Evolutionary conservation across 495 filamentous ascomycete species (phyloP).

Genomic region (Trichoderma erinaceum): DNA sequence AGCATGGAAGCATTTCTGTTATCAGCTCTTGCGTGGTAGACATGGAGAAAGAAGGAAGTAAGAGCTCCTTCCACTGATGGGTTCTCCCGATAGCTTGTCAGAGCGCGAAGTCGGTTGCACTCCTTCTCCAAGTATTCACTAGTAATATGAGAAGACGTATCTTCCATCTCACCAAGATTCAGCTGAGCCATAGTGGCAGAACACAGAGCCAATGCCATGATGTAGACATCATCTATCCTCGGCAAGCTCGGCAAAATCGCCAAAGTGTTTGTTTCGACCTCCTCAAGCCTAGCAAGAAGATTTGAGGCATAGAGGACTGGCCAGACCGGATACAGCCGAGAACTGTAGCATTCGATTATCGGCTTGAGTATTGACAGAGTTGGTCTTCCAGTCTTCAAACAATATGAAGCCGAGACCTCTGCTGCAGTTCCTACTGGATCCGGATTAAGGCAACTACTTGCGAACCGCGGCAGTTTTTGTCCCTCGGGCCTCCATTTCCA

Average conservation of each 20-base stretch:
- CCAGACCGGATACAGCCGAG: constrained; percentile 5
- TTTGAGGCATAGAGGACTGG: neutral
- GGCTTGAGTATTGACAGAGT: neutral
- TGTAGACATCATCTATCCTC: neutral
- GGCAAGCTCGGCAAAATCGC: too few species aligned
- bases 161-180: neutral
- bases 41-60: constrained; percentile 10
- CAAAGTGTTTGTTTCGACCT: neutral
- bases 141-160: neutral
- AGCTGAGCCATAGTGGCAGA: constrained; percentile 1
- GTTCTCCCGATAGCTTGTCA: neutral
- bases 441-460: neutral
- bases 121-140: neutral
- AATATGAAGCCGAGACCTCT: neutral
- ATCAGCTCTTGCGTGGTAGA: neutral
- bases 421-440: neutral
- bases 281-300: neutral
- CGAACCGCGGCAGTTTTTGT: neutral
- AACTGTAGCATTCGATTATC: neutral
- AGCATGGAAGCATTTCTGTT: constrained; percentile 3
- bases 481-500: neutral
- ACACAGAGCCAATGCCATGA: constrained; percentile 1
- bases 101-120: neutral
- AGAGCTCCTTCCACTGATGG: neutral
- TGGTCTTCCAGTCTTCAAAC: neutral